Base-by-base conservation (phyloP, 208 protist genomes). In the Trypanosomatidae sp. region DNA sequence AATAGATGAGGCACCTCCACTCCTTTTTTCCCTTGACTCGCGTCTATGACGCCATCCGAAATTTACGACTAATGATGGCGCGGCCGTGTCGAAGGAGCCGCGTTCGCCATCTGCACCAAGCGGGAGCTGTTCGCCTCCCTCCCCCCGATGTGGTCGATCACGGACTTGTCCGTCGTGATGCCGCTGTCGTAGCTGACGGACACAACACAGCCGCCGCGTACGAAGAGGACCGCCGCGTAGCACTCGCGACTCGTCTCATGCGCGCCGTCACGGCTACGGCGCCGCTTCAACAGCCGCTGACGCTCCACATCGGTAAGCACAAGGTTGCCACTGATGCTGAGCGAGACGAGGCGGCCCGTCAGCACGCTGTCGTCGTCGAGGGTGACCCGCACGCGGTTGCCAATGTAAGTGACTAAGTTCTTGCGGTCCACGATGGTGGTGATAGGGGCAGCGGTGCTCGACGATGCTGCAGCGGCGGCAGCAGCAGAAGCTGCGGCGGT, bases 291-390 rank as follows among this genome's bases (percentile, higher is more conserved):
- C 30, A 81, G 71, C 19, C 79, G 71, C 55, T 90, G 79, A 9
- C 92, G 90, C 74, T 95, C 90, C 28, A 81, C 83, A 41, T 94
- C 89, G 3, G 90, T 92, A 3, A 97, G 74, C 50, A 97, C 79
- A 19, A 95, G 58, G 47, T 94, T 97, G 47, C 83, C 85, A 4
- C 65, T 79, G n/a, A 60, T 68, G 68, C 87, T 87, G 5, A 95
- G 73, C 7, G 90, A 95, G 25, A 94, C 83, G 25, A 97, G 84
- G 10, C 90, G 84, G 30, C 92, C 92, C n/a, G 66, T 81, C 17
- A 97, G 68, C 19, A 79, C 77, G 58, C 80, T 91, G 41, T 77
- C 67, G 59, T 97, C 92, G 69, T 95, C 90, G 13, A 95, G 66
- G n/a, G 84, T 80, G 15, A 97, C 82, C 22, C 64, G 81, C 25